phyloP scores from a whole-genome alignment of 2,329 filamentous ascomycete genomes.

The Penicillium verrucosum region DNA sequence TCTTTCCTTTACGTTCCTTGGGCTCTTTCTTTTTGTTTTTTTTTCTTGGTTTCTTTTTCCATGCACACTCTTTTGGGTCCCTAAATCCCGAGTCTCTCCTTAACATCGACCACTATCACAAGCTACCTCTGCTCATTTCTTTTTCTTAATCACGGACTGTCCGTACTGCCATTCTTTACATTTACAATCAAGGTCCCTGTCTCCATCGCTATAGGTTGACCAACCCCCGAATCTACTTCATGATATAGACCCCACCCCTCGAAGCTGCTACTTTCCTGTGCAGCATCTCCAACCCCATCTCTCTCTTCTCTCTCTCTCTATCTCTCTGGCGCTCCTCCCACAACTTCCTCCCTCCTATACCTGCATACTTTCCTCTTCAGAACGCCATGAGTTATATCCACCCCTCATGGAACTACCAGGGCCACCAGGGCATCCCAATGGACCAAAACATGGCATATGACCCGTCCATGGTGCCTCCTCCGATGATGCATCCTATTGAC shows the following conservation, averaged over 20 bases:
- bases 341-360: constrained; percentile 6
- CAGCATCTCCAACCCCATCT: constrained; percentile 12
- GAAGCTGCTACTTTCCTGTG: constrained; percentile 20
- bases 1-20: constrained; percentile 19
- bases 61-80: constrained; percentile 20
- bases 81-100: constrained; percentile 24
- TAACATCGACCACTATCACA: constrained; percentile 15
- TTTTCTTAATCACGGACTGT: constrained; percentile 16
- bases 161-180: constrained; percentile 11
- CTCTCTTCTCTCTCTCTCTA: not conserved
- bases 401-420: constrained; percentile 36
- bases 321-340: not conserved
- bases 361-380: not conserved
- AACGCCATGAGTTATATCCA: constrained; percentile 41
- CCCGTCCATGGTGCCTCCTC: constrained; percentile 35
- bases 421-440: constrained; percentile 36
- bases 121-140: constrained; percentile 22
- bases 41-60: constrained; percentile 17
- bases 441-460: constrained; percentile 39
- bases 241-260: constrained; percentile 19
- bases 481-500: constrained; percentile 40
- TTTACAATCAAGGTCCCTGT: constrained; percentile 2
- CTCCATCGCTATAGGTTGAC: not conserved
- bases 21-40: constrained; percentile 19
- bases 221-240: constrained; percentile 6